A percentile compares a stretch with the other conserved stretches of the same genome.
phyloP scores from a whole-genome alignment of 2,329 filamentous ascomycete genomes.

The Trichoderma simmonsii region DNA sequence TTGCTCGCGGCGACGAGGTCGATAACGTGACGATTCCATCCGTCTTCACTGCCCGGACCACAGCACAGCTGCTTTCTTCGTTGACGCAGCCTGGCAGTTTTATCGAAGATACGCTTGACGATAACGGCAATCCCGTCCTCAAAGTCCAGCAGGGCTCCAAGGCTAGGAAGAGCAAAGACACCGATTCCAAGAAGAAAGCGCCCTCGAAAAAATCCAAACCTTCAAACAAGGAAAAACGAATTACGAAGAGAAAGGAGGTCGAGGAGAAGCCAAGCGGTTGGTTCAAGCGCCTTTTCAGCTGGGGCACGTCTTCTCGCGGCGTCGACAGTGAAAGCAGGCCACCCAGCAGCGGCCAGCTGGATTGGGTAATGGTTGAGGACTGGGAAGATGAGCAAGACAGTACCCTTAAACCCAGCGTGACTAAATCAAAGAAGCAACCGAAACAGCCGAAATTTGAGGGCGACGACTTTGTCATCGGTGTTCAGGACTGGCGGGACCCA shows the following conservation, averaged over 20 bases:
- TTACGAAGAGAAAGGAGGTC: slow-evolving; percentile 26
- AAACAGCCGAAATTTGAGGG: slow-evolving; percentile 12
- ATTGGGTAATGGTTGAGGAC: slow-evolving; percentile 69
- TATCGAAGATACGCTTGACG: slow-evolving; percentile 57
- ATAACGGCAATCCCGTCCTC: slow-evolving; percentile 55
- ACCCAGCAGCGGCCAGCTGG: slow-evolving; percentile 69
- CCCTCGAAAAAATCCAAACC: neutral
- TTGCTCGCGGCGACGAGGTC: slow-evolving; percentile 84
- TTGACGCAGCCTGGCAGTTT: slow-evolving; percentile 70
- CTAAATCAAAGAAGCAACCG: slow-evolving; percentile 27
- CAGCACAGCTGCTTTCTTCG: slow-evolving; percentile 86
- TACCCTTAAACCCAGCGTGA: slow-evolving; percentile 39
- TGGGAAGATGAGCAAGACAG: slow-evolving; percentile 57
- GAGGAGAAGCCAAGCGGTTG: slow-evolving; percentile 35
- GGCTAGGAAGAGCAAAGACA: slow-evolving; percentile 34
- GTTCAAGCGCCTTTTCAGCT: slow-evolving; percentile 44
- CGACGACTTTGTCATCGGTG: slow-evolving; percentile 71
- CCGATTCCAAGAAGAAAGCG: slow-evolving; percentile 28
- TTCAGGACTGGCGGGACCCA: slow-evolving; percentile 82
- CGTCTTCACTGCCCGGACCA: slow-evolving; percentile 91
- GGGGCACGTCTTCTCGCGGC: slow-evolving; percentile 30
- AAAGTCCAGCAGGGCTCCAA: slow-evolving; percentile 51
- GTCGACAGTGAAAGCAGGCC: slow-evolving; percentile 57
- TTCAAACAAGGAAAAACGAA: slow-evolving; percentile 28
- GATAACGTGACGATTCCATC: slow-evolving; percentile 93